phyloP scores from a whole-genome alignment of 108 stramenopile species.

The Cyclotella cryptica region DNA sequence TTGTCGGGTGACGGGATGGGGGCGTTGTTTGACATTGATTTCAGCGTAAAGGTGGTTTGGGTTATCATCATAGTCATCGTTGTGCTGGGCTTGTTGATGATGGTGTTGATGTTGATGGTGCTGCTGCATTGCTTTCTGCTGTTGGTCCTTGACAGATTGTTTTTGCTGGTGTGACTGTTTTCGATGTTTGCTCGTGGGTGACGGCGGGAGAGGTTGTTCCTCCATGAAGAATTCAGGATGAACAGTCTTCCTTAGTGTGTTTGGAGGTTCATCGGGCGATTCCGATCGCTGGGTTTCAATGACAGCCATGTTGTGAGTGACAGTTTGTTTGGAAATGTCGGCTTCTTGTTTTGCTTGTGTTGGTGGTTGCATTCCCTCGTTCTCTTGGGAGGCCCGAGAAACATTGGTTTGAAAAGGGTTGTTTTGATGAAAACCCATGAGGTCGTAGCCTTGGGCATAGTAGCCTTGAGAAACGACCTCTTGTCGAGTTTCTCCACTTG shows the following conservation, averaged over 20 bases:
- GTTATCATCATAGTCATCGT: neutral
- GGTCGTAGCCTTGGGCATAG: slow-evolving; percentile 8
- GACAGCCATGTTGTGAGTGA: neutral
- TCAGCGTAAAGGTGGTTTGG: slow-evolving; percentile 21
- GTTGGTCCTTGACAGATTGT: neutral
- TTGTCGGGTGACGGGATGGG: slow-evolving; percentile 6
- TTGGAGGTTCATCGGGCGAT: slow-evolving; percentile 2
- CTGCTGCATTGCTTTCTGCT: slow-evolving; percentile 1
- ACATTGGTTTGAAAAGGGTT: neutral
- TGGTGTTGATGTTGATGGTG: neutral
- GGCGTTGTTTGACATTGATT: slow-evolving; percentile 9
- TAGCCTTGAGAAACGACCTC: neutral
- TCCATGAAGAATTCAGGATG: slow-evolving; percentile 13
- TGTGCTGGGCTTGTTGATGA: slow-evolving; percentile 1
- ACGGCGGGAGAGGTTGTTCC: neutral
- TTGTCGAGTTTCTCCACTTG: neutral
- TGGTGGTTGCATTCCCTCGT: neutral
- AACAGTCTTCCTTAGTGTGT: neutral
- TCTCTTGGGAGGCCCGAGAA: no score
- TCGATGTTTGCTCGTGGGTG: neutral
- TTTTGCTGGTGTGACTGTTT: neutral
- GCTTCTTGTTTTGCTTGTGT: neutral
- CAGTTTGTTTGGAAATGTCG: neutral
- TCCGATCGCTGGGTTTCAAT: neutral
- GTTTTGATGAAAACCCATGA: neutral